Base-by-base conservation (phyloP, 1,139 yeast species). In the Suzukiozyma palmioleophila region DNA sequence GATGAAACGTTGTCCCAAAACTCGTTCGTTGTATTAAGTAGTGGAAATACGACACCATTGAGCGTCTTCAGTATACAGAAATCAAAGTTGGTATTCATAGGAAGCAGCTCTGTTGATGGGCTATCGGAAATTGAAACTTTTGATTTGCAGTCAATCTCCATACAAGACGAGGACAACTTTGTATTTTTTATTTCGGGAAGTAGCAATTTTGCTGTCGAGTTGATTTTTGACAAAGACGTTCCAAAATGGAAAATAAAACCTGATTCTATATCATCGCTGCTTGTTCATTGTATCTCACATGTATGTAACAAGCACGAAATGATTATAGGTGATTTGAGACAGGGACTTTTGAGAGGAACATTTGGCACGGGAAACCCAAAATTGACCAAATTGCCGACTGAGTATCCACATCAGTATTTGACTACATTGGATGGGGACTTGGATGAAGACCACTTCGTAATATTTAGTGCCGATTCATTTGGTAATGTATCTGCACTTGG, bases 391-490 rank as follows among this genome's bases (percentile, higher is more conserved):
- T 12, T 43, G n/a, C 13, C 26, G 13, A 12, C 38, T 26, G 42
- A 39, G 7, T 37, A 43, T 18, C 36, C 37, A 8, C 53, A 57
- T 10, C 33, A 42, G n/a, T 53, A 52, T 34, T 38, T 49, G 9
- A 48, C 60, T 0, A 41, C 49, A 2, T 35, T 56, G 11, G 55
- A 47, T 13, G 25, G 22, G 12, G 41, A 36, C 9, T 15, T 15
- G 6, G 18, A 24, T 13, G 40, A 33, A 4, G 18, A n/a, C 5
- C 15, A 15, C 8, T n/a, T 33, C n/a, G 30, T 13, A 5, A n/a
- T 52, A 11, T 31, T 64, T 2, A 39, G 51, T 1, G 65, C 66
- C 2, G 73, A 67, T 44, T 52, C 66, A 0, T 43, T 52, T 16
- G 74, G 75, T 0, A 64, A 66, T 40, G 31, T 66, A 1, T 43